A percentile compares a stretch with the other conserved stretches of the same genome.
Evolutionary conservation across 495 filamentous ascomycete species (phyloP).

Genomic region (Penicillium malachiteum): DNA sequence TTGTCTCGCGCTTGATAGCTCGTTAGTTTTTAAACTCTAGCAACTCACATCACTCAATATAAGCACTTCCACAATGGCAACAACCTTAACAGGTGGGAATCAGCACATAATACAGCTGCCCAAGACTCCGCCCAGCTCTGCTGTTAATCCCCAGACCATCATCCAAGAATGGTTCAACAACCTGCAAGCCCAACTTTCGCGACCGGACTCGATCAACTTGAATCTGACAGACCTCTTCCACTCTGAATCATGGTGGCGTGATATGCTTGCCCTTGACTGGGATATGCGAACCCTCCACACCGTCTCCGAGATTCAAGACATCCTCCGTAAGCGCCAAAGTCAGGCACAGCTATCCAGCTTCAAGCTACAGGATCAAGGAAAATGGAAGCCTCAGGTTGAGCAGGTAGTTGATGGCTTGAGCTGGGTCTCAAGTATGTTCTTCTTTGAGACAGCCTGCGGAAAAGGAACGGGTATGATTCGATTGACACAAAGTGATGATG

Average conservation of each 20-base stretch:
- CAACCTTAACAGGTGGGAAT: slow-evolving; percentile 27
- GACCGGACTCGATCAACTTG: slow-evolving; percentile 12
- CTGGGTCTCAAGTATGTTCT: slow-evolving; percentile 54
- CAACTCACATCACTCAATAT: background rate
- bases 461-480: slow-evolving; percentile 56
- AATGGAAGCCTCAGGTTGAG: slow-evolving; percentile 42
- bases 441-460: slow-evolving; percentile 52
- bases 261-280: slow-evolving; percentile 61
- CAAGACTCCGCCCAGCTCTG: slow-evolving; percentile 15
- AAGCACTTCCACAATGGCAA: slow-evolving; percentile 14
- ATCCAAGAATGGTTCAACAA: slow-evolving; percentile 40
- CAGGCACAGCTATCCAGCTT: slow-evolving; percentile 30
- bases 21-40: background rate
- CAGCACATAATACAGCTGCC: slow-evolving; percentile 37
- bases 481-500: slow-evolving; percentile 45
- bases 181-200: slow-evolving; percentile 24
- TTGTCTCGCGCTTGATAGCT: background rate
- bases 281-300: slow-evolving; percentile 55
- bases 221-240: slow-evolving; percentile 48
- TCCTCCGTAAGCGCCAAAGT: slow-evolving; percentile 43
- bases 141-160: slow-evolving; percentile 24
- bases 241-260: slow-evolving; percentile 60
- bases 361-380: slow-evolving; percentile 42
- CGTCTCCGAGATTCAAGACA: slow-evolving; percentile 43
- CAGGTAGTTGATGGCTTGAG: slow-evolving; percentile 41